Conservation (phyloP, 495 filamentous ascomycete species). For the Antarctomyces pellizariae region DNA sequence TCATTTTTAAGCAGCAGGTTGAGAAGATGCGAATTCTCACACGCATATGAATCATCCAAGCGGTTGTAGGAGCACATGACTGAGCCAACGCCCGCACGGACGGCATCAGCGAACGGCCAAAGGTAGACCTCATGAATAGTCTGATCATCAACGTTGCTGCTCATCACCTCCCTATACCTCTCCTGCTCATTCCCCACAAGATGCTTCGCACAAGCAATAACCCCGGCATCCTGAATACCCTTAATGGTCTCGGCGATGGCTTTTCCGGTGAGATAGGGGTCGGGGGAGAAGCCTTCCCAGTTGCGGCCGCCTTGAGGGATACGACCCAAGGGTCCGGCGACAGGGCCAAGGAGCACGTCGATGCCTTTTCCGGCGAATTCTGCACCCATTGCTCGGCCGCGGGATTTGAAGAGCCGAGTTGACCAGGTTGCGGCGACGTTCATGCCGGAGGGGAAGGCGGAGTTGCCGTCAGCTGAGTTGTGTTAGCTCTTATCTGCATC, state of each 20-base stretch:
- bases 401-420: slow-evolving; percentile 34
- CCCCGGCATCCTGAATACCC: slow-evolving; percentile 63
- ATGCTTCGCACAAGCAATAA: slow-evolving; percentile 68
- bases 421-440: slow-evolving; percentile 59
- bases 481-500: slow-evolving; percentile 1
- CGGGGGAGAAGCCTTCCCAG: slow-evolving; percentile 65
- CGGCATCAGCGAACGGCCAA: slow-evolving; percentile 64
- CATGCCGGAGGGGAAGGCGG: slow-evolving; percentile 60
- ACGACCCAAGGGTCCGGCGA: slow-evolving; percentile 65
- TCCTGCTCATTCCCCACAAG: slow-evolving; percentile 55
- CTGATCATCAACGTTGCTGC: slow-evolving; percentile 76
- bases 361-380: slow-evolving; percentile 68
- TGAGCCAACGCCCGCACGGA: slow-evolving; percentile 54
- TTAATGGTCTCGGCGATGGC: slow-evolving; percentile 51
- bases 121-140: slow-evolving; percentile 91
- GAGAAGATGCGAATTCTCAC: slow-evolving; percentile 45
- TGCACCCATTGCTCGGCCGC: slow-evolving; percentile 57
- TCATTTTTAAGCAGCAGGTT: slow-evolving; percentile 80
- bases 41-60: slow-evolving; percentile 48
- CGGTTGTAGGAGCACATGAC: slow-evolving; percentile 94
- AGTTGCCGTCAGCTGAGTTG: slow-evolving; percentile 40
- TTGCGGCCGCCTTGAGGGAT: slow-evolving; percentile 62
- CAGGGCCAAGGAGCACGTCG: slow-evolving; percentile 71
- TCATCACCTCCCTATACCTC: slow-evolving; percentile 61
- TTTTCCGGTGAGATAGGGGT: slow-evolving; percentile 54